Evolutionary conservation across 306 rosid genomes (phyloP).

Genomic region (Begonia masoniana): DNA sequence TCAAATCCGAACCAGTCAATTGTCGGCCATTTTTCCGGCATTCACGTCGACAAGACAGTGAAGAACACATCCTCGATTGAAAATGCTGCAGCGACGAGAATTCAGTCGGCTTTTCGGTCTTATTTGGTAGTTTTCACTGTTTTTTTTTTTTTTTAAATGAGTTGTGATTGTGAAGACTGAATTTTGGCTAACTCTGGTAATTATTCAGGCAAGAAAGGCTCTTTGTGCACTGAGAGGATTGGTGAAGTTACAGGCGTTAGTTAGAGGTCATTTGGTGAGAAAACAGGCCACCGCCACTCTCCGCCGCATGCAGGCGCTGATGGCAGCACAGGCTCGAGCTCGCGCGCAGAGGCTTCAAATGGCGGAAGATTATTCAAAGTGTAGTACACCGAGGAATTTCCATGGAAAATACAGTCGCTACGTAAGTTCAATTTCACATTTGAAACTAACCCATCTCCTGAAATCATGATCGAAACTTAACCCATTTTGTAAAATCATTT

Average conservation of each 20-base stretch:
- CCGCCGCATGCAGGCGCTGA: constrained; percentile 85
- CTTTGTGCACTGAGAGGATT: constrained; percentile 69
- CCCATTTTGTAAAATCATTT: too few relatives aligned
- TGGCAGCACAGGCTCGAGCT: constrained; percentile 85
- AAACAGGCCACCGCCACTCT: constrained; percentile 66
- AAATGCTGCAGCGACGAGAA: constrained; percentile 61
- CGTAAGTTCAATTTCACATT: too few relatives aligned
- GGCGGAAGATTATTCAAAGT: constrained; percentile 27
- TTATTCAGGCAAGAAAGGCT: constrained; percentile 75
- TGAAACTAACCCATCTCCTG: too few relatives aligned
- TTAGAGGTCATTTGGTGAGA: constrained; percentile 85
- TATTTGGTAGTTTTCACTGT: constrained; percentile 35
- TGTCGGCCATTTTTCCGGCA: constrained; percentile 12
- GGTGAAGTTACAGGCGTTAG: constrained; percentile 87
- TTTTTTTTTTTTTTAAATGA: too few relatives aligned
- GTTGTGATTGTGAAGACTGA: too few relatives aligned
- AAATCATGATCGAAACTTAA: too few relatives aligned
- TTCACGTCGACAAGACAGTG: constrained; percentile 15
- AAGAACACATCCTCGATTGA: constrained; percentile 53
- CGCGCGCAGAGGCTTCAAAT: constrained; percentile 60
- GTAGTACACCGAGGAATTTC: constrained; percentile 21
- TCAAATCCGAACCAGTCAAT: constrained; percentile 17
- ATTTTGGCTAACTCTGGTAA: not conserved
- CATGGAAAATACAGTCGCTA: constrained; percentile 36
- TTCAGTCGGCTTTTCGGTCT: constrained; percentile 75